Base-by-base conservation (phyloP, 352 stramenopile genomes). In the Nannochloropsis limnetica region DNA sequence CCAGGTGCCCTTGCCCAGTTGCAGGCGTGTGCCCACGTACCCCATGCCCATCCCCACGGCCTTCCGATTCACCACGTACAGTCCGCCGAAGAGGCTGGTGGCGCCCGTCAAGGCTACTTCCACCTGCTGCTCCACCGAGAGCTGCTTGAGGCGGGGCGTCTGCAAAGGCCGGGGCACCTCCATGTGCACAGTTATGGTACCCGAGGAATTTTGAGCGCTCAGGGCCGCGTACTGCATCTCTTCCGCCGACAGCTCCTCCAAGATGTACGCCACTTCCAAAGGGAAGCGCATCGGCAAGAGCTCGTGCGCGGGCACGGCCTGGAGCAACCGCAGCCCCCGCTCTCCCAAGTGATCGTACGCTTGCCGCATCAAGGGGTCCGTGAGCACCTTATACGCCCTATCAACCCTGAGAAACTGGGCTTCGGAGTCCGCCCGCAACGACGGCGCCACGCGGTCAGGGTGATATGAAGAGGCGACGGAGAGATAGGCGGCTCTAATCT, bases 31-130 rank as follows among this genome's bases (percentile, higher is more conserved):
- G 22, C 61, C 61, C 11, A 74, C n/a, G 61, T 74, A 74, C 61
- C 61, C 61, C 61, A 74, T 74, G 3, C 61, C 61, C 6, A 74
- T 74, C 61, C 61, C 61, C 61, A 74, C 61, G 25, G 61, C 61
- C 61, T 74, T 74, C 61, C 61, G 61, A 29, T 74, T 74, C n/a
- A 74, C 11, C 61, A 74, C 61, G 61, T 31, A 74, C n/a, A 74
- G n/a, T 20, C 61, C 61, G 61, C n/a, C 61, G 61, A 74, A 74
- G n/a, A 74, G 61, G 8, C 61, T 74, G n/a, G 61, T 74, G n/a
- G 61, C 61, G 61, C 61, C 61, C 1, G 61, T 74, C 61, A 74
- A 74, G 61, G 61, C 9, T 25, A 74, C 61, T 74, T 74, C 61
- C 61, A 74, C 61, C 25, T 74, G 61, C 61, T 74, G 61, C 6